Evolutionary conservation across 2,329 filamentous ascomycete genomes (phyloP).

Genomic region (Colletotrichum sp.): DNA sequence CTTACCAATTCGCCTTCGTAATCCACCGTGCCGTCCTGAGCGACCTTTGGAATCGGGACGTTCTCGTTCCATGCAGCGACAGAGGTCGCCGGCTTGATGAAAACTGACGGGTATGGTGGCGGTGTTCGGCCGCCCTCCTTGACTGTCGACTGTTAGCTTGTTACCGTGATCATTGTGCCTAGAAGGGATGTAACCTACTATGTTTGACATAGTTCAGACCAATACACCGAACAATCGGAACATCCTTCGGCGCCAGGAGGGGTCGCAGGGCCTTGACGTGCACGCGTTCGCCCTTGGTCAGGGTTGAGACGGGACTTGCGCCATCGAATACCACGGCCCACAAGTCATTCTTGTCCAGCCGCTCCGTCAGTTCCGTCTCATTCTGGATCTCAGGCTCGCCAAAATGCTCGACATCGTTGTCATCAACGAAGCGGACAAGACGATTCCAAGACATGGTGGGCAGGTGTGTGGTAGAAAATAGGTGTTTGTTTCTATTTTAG

Average conservation of each 20-base stretch:
- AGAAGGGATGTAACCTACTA: conserved; percentile 27
- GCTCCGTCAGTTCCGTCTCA: conserved; percentile 29
- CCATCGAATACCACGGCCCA: conserved; percentile 35
- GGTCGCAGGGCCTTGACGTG: conserved; percentile 35
- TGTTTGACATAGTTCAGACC: conserved; percentile 42
- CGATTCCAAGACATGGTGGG: conserved; percentile 28
- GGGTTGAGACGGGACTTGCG: conserved; percentile 25
- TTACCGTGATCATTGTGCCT: background rate
- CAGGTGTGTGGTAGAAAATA: background rate
- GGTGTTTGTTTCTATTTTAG: background rate
- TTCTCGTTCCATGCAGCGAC: conserved; percentile 39
- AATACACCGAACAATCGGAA: conserved; percentile 40
- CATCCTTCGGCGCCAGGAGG: conserved; percentile 33
- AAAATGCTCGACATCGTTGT: conserved; percentile 34
- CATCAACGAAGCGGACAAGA: conserved; percentile 39
- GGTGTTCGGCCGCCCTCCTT: conserved; percentile 56
- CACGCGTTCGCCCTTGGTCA: conserved; percentile 30
- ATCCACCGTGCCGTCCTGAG: conserved; percentile 50
- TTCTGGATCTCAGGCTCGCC: conserved; percentile 34
- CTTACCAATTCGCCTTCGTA: conserved; percentile 54
- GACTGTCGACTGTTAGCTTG: conserved; percentile 35
- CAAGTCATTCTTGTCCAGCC: conserved; percentile 27
- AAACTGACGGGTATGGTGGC: conserved; percentile 53
- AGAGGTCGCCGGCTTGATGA: conserved; percentile 53
- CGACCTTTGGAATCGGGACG: conserved; percentile 50